A percentile compares a stretch with the other conserved stretches of the same genome.
phyloP scores from a whole-genome alignment of 2,329 filamentous ascomycete genomes.

The Sarocladiaceae sp. region DNA sequence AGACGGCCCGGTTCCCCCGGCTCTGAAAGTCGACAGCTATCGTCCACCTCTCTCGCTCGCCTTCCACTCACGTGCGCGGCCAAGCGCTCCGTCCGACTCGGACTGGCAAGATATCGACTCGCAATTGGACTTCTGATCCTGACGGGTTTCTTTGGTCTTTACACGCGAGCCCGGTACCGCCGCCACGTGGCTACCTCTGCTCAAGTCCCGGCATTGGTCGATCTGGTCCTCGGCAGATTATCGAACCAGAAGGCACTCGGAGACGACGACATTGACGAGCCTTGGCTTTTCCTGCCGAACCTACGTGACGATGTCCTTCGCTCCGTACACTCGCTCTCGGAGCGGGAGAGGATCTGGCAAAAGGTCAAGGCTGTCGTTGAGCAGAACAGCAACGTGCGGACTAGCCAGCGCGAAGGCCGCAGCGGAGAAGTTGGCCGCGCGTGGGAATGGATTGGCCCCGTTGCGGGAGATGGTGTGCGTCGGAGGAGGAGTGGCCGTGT shows the following conservation, averaged over 20 bases:
- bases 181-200: slow-evolving; percentile 59
- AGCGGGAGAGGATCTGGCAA: slow-evolving; percentile 78
- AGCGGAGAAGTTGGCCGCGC: slow-evolving; percentile 60
- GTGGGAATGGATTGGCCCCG: slow-evolving; percentile 65
- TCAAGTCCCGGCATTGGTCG: slow-evolving; percentile 76
- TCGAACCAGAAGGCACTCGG: slow-evolving; percentile 80
- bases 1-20: slow-evolving; percentile 62
- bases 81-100: slow-evolving; percentile 70
- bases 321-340: slow-evolving; percentile 67
- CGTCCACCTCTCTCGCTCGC: slow-evolving; percentile 83
- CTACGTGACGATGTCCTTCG: slow-evolving; percentile 86
- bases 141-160: slow-evolving; percentile 45
- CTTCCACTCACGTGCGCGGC: slow-evolving; percentile 79
- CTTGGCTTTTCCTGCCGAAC: slow-evolving; percentile 81
- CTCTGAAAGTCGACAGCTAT: slow-evolving; percentile 59
- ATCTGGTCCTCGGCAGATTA: slow-evolving; percentile 76
- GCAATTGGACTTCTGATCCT: slow-evolving; percentile 63
- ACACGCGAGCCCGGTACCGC: slow-evolving; percentile 58
- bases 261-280: slow-evolving; percentile 59
- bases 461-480: slow-evolving; percentile 36
- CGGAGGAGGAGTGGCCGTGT: slow-evolving; percentile 47
- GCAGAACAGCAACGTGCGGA: slow-evolving; percentile 86
- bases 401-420: slow-evolving; percentile 59
- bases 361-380: slow-evolving; percentile 81
- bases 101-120: slow-evolving; percentile 82